Evolutionary conservation across 139 green algal species (phyloP), one percentile per base, ranked within the genome.

Genomic region (Chlamydomonas eustigma): DNA sequence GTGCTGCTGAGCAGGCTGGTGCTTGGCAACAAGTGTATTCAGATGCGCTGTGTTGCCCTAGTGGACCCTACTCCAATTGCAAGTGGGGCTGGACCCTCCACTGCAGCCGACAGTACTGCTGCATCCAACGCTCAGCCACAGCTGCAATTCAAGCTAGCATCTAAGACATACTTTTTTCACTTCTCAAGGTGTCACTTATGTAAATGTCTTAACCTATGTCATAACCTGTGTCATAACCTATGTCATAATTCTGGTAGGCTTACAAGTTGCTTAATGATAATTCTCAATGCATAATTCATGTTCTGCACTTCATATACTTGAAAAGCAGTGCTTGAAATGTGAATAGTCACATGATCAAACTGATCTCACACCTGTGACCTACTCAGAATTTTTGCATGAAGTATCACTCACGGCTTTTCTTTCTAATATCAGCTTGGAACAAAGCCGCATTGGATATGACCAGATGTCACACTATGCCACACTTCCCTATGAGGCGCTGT

Each of bases 161-260:
- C 35, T 28, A 85, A 85, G 75, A 74, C 71, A 2, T 88, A 88
- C 78, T 71, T 51, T 39, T 82, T 86, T 28, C 83, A 88, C 51
- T 84, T 81, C 76, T 58, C 75, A 32, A 75, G 51, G 79, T 80
- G 34, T 70, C 22, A 30, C n/a, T n/a, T n/a, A n/a, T n/a, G n/a
- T n/a, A n/a, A n/a, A n/a, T n/a, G n/a, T n/a, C n/a, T n/a, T n/a
- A n/a, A n/a, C n/a, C n/a, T n/a, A n/a, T n/a, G n/a, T n/a, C n/a
- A n/a, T n/a, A n/a, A n/a, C n/a, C n/a, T n/a, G n/a, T n/a, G n/a
- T n/a, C n/a, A n/a, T n/a, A n/a, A n/a, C n/a, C n/a, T n/a, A n/a
- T n/a, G n/a, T n/a, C n/a, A n/a, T n/a, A n/a, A n/a, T n/a, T n/a
- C n/a, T n/a, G n/a, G n/a, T n/a, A n/a, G n/a, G n/a, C n/a, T n/a